Base-by-base conservation (phyloP, 371 early-diverging fungal species). In the Coemansia sp. region DNA sequence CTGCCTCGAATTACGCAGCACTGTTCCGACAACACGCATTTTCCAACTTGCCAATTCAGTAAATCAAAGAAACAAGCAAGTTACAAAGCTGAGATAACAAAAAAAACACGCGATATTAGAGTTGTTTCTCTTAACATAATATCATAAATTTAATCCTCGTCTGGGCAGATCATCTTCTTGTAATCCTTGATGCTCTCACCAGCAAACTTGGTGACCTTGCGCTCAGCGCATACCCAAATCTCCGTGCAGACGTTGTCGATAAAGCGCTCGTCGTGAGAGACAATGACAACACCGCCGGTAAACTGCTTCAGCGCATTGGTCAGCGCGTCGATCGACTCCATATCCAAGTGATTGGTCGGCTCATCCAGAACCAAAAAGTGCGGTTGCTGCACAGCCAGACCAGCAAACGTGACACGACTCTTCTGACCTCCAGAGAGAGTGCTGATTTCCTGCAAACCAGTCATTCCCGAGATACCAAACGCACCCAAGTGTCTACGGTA, bases 401-500 rank as follows among this genome's bases (percentile, higher is more conserved):
- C 90, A 30, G 99, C 98, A 86, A 99, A 98, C 21, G 96, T 93
- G 12, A 99, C 95, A 63, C 99, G 86, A 40, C 90, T 90, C 84
- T 99, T 99, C 83, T 99, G 99, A 70, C 99, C 99, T 80, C 99
- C 99, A 61, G 96, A 95, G 11, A 99, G 82, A 0, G 97, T 98
- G 60, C 91, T 86, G 80, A 99, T 95, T 23, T 91, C 87, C 78
- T 96, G 96, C 82, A 97, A 81, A 53, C 93, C 95, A 1, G 93
- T 92, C 88, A 92, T 94, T 18, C 99, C 99, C 28, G 96, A 91
- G 62, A 99, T 89, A 75, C 99, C 99, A 75, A 96, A 99, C 3
- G 91, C 83, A 56, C 95, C 99, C 66, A 99, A 80, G 66, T 94
- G 90, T 23, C 96, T 85, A 75, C 99, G 90, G 74, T 95, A 97